A percentile compares a stretch with the other conserved stretches of the same genome.
Conservation (phyloP, 768 basidiomycete genomes). For the Strobilomyces dryophilus region DNA sequence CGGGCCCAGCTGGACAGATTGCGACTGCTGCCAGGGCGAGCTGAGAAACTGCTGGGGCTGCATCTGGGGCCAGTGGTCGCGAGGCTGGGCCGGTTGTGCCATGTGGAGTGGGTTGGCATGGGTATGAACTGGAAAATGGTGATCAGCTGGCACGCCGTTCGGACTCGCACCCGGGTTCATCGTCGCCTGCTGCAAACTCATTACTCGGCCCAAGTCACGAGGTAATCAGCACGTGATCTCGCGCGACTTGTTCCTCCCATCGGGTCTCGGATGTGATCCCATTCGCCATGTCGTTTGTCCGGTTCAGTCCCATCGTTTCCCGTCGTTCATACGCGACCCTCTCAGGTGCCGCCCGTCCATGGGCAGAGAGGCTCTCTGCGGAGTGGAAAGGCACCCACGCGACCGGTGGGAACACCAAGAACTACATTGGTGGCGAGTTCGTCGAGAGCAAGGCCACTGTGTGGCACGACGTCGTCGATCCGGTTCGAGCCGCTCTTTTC, state of each 20-base stretch:
- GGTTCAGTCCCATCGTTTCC: slow-evolving; percentile 10
- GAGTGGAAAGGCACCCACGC: slow-evolving; percentile 88
- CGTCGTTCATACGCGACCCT: slow-evolving; percentile 43
- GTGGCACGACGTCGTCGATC: slow-evolving; percentile 89
- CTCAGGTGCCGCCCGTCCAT: slow-evolving; percentile 49
- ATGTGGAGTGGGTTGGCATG: slow-evolving; percentile 11
- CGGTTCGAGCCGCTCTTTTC: slow-evolving; percentile 48
- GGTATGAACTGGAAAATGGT: slow-evolving; percentile 9
- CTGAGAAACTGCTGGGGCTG: slow-evolving; percentile 28
- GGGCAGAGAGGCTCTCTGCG: slow-evolving; percentile 65
- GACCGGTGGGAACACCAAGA: slow-evolving; percentile 84
- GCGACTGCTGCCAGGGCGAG: slow-evolving; percentile 31
- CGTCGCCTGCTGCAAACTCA: slow-evolving; percentile 1
- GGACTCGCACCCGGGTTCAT: slow-evolving; percentile 17
- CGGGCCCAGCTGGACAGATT: slow-evolving; percentile 29
- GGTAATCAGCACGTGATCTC: slow-evolving; percentile 14
- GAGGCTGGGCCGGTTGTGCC: slow-evolving; percentile 19
- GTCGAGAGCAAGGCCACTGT: slow-evolving; percentile 71
- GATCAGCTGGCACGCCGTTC: slow-evolving; percentile 16
- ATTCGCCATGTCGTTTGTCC: slow-evolving; percentile 20
- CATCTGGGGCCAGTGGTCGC: slow-evolving; percentile 23
- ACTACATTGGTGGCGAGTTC: slow-evolving; percentile 89
- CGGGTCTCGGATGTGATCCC: slow-evolving; percentile 4
- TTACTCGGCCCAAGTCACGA: neutral
- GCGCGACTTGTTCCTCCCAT: neutral